These are phyloP conservation scores for Fusarium tanahbumbuense DNA, from an alignment of 2,329 filamentous ascomycete genomes.

Conservation along the genomic window DNA sequence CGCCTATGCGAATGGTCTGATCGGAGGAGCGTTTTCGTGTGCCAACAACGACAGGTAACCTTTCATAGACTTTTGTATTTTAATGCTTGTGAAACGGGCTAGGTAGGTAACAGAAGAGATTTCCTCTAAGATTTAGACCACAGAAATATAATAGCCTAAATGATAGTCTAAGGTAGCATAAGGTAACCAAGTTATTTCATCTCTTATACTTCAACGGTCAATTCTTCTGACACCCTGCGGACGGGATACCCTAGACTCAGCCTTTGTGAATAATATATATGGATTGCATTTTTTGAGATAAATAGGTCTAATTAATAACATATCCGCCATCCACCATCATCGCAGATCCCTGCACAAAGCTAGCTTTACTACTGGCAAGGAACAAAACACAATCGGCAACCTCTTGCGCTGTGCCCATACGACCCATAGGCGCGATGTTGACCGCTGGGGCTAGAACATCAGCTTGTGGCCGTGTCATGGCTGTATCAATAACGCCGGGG, in stretches of 20 bases:
- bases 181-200: too few relatives aligned
- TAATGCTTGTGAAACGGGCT: neutral
- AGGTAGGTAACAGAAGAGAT: too few relatives aligned
- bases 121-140: too few relatives aligned
- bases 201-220: too few relatives aligned
- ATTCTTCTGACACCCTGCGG: too few relatives aligned
- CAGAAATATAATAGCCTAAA: too few relatives aligned
- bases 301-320: constrained; percentile 54
- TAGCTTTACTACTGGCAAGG: constrained; percentile 60
- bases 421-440: constrained; percentile 60
- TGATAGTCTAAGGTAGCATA: too few relatives aligned
- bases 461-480: constrained; percentile 56
- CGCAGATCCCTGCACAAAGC: constrained; percentile 64
- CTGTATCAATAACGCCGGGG: constrained; percentile 70
- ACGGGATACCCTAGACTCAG: too few relatives aligned
- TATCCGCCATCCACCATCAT: constrained; percentile 66
- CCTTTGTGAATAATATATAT: neutral
- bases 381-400: constrained; percentile 63
- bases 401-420: constrained; percentile 63
- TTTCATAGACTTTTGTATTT: too few relatives aligned
- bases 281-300: neutral
- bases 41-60: constrained; percentile 20
- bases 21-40: constrained; percentile 22
- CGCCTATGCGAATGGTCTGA: constrained; percentile 15
- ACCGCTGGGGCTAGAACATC: constrained; percentile 5